phyloP scores from a whole-genome alignment of 768 basidiomycete genomes.

The Auriscalpium vulgare region DNA sequence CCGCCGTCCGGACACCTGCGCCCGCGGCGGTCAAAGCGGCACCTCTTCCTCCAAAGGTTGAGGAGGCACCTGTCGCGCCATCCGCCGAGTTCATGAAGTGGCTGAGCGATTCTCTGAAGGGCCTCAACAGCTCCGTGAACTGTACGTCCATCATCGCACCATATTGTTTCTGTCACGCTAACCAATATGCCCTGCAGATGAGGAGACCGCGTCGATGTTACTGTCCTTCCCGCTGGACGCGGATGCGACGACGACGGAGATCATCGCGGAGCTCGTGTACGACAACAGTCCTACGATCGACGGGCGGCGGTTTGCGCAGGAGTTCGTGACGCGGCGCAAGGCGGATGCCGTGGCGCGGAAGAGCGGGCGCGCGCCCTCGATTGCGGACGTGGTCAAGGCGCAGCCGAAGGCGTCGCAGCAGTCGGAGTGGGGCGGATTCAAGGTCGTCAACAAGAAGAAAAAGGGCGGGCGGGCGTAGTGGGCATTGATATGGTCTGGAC shows the following conservation, averaged over 20 bases:
- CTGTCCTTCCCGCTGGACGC: conserved; percentile 91
- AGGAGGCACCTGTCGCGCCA: conserved; percentile 60
- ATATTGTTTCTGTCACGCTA: not conserved
- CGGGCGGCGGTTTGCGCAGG: conserved; percentile 89
- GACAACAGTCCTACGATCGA: conserved; percentile 91
- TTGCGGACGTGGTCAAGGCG: conserved; percentile 87
- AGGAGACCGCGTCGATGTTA: conserved; percentile 94
- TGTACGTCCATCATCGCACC: conserved; percentile 33
- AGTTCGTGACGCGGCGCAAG: conserved; percentile 84
- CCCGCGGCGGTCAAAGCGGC: conserved; percentile 19
- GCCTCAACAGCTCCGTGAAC: conserved; percentile 63
- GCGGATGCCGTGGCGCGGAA: conserved; percentile 60
- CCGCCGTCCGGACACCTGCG: conserved; percentile 12
- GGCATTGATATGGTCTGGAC: not conserved
- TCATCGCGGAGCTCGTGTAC: conserved; percentile 94
- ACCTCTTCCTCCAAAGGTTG: conserved; percentile 33
- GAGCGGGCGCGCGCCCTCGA: conserved; percentile 53
- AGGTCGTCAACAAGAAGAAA: conserved; percentile 95
- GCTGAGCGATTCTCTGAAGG: conserved; percentile 80
- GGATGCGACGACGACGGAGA: conserved; percentile 72
- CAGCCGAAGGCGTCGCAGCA: conserved; percentile 67
- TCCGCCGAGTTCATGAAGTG: conserved; percentile 91
- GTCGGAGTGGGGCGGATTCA: conserved; percentile 82
- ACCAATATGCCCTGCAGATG: conserved; percentile 44
- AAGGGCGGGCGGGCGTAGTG: conserved; percentile 55